Conservation (phyloP, 192 early-diverging fungal genomes). For the Backusella tuberculispora region DNA sequence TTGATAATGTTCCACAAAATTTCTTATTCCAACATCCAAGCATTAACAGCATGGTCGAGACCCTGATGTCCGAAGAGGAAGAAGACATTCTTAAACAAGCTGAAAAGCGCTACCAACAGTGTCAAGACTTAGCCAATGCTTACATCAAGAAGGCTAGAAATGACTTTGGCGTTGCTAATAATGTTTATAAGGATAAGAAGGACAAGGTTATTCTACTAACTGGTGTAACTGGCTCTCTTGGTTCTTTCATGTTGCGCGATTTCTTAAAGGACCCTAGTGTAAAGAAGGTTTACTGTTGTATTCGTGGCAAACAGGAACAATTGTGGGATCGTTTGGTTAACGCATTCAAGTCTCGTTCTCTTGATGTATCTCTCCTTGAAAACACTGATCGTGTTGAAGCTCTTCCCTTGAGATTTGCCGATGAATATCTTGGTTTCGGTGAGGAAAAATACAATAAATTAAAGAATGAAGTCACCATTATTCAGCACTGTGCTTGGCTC, state of each 20-base stretch:
- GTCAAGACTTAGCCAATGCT: conserved; percentile 4
- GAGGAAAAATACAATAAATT: conserved; percentile 30
- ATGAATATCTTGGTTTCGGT: conserved; percentile 32
- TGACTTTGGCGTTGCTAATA: conserved; percentile 20
- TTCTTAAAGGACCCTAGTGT: conserved; percentile 28
- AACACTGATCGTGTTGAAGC: conserved; percentile 6
- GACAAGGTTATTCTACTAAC: conserved; percentile 38
- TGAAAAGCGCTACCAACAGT: conserved; percentile 1
- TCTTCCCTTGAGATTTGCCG: conserved; percentile 27
- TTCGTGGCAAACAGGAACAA: conserved; percentile 30
- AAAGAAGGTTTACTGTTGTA: conserved; percentile 35
- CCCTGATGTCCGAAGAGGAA: conserved; percentile 2
- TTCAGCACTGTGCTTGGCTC: conserved; percentile 41
- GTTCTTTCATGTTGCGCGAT: conserved; percentile 30
- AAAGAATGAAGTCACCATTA: conserved; percentile 32
- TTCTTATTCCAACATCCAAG: conserved; percentile 37
- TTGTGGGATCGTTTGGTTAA: conserved; percentile 22
- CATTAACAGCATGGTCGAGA: conserved; percentile 10
- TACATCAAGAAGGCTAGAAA: conserved; percentile 23
- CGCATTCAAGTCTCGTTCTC: conserved; percentile 28
- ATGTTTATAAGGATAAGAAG: neutral
- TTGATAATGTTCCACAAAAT: conserved; percentile 31
- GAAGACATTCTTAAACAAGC: neutral
- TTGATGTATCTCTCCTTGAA: conserved; percentile 29
- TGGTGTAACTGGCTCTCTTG: conserved; percentile 42